phyloP scores from a whole-genome alignment of 345 rosid species.

The Populus euphratica region DNA sequence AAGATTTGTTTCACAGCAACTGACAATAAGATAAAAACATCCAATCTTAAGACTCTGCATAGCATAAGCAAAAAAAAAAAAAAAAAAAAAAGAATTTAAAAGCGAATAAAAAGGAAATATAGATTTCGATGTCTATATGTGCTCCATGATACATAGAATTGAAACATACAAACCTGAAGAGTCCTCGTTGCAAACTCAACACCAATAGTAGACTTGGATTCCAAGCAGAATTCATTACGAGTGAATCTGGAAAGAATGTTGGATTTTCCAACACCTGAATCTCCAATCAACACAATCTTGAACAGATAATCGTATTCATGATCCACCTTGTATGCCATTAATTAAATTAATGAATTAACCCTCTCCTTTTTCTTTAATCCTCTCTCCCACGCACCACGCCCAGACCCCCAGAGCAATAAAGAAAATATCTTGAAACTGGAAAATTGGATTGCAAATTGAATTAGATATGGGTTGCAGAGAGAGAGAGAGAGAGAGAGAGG shows the following conservation, averaged over 20 bases:
- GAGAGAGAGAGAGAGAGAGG: neutral
- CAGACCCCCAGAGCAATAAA: neutral
- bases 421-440: neutral
- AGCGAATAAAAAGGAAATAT: too few species aligned
- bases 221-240: conserved; percentile 58
- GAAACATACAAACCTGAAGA: conserved; percentile 39
- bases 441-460: neutral
- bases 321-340: conserved; percentile 65
- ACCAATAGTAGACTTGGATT: conserved; percentile 69
- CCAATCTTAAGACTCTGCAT: neutral
- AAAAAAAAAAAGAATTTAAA: neutral
- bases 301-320: conserved; percentile 62
- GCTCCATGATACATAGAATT: neutral
- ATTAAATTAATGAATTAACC: neutral
- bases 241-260: conserved; percentile 69
- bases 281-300: conserved; percentile 65
- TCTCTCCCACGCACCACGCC: conserved; percentile 6
- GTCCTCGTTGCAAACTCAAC: conserved; percentile 73
- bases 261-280: conserved; percentile 72
- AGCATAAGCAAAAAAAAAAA: too few species aligned
- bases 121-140: neutral
- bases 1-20: neutral
- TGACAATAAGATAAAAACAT: neutral
- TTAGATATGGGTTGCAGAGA: neutral
- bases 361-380: neutral